Evolutionary conservation across 140 eudicot genomes (phyloP), one percentile per base, ranked within the genome.

Genomic region (Bidens hawaiensis): DNA sequence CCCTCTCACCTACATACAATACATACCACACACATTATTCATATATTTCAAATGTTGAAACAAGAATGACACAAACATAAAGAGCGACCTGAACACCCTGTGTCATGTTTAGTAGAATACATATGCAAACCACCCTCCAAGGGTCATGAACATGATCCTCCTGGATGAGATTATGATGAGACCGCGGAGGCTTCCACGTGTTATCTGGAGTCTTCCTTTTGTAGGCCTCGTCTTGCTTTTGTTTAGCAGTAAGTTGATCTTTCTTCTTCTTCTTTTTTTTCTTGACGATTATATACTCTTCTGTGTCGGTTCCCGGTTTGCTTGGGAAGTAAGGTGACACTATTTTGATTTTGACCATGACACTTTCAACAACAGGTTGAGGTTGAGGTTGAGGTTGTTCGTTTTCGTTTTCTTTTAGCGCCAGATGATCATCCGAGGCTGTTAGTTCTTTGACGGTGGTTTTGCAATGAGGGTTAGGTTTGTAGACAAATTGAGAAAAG

Each of bases 51-150:
- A 30, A 30, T 30, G 6, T 34, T 34, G 8, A 34, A 34, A 34
- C 41, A 34, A 34, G 41, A 13, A 34, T 34, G 41, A 34, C 41
- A 34, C 1, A 3, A 25, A 33, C 3, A 22, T 5, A n/a, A 36
- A 31, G 18, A 40, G 14, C 9, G 23, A 85, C 97, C 95, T 89
- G 97, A 18, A 27, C n/a, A 23, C 97, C 95, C 55, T 77, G 79
- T 1, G 95, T 90, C 27, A 17, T 34, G 69, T 90, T 90, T 34
- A 86, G 74, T 67, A 90, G 95, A 55, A 86, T 73, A 53, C 97
- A 90, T 25, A 90, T 90, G 13, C 75, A 83, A 72, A 90, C 76
- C 51, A 86, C 80, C 77, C 94, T 90, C 97, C 97, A 89, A 33
- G 97, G 95, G 73, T 86, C 95, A 64, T 79, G 73, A 55, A 78